A percentile compares a stretch with the other conserved stretches of the same genome.
phyloP scores from a whole-genome alignment of 768 basidiomycete species.

The Termitomyces titanicus region DNA sequence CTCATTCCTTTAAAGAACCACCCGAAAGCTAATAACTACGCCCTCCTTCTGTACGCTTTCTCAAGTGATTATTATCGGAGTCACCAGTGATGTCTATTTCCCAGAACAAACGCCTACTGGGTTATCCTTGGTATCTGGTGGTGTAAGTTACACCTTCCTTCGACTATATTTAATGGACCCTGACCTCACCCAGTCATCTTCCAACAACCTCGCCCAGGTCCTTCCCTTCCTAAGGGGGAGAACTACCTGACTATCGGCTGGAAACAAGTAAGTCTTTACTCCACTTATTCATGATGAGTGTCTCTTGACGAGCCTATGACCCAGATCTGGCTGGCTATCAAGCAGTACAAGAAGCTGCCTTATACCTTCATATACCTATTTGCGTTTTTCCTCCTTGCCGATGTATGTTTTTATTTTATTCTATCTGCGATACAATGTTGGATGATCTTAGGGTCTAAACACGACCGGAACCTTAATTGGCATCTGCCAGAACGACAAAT shows the following conservation, averaged over 20 bases:
- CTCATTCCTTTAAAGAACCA: constrained; percentile 59
- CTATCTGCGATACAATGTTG: background rate
- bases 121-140: constrained; percentile 83
- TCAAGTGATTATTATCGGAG: background rate
- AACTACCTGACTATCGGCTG: constrained; percentile 80
- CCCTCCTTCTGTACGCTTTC: constrained; percentile 56
- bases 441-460: constrained; percentile 60
- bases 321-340: constrained; percentile 73
- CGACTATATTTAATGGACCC: background rate
- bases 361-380: constrained; percentile 81
- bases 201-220: constrained; percentile 82
- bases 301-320: background rate
- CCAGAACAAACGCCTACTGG: constrained; percentile 71
- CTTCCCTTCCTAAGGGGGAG: constrained; percentile 72
- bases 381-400: constrained; percentile 74
- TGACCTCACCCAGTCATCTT: constrained; percentile 55
- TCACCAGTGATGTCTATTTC: background rate
- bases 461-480: constrained; percentile 73
- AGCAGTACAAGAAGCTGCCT: constrained; percentile 74
- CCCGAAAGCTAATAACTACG: constrained; percentile 71
- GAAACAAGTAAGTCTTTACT: constrained; percentile 58
- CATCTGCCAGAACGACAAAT: constrained; percentile 80
- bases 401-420: constrained; percentile 38
- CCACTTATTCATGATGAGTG: background rate
- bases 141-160: constrained; percentile 47